These are phyloP conservation scores for Phyllachora maydis DNA, from an alignment of 2,329 filamentous ascomycete genomes.

Conservation along the genomic window DNA sequence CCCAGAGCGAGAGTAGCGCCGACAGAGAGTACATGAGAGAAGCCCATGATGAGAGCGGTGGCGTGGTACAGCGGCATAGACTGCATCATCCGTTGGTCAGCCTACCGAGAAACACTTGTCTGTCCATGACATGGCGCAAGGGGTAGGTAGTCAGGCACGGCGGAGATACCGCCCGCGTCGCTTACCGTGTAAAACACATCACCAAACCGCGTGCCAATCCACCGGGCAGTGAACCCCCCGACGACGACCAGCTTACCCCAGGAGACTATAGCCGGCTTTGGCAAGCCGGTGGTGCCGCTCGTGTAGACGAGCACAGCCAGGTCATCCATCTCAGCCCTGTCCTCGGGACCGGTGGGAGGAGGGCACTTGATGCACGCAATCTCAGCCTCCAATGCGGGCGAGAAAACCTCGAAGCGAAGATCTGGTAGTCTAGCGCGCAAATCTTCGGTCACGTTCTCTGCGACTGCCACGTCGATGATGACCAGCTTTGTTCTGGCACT, in stretches of 20 bases:
- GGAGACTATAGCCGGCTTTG: slow-evolving; percentile 56
- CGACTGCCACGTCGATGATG: slow-evolving; percentile 42
- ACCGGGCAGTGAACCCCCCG: slow-evolving; percentile 27
- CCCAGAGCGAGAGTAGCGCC: slow-evolving; percentile 52
- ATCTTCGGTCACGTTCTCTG: slow-evolving; percentile 30
- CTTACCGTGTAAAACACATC: slow-evolving; percentile 63
- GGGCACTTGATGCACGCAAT: slow-evolving; percentile 25
- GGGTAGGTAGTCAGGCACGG: too few relatives aligned
- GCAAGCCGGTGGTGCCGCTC: slow-evolving; percentile 67
- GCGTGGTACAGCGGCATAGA: slow-evolving; percentile 83
- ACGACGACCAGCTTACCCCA: slow-evolving; percentile 43
- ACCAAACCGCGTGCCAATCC: slow-evolving; percentile 32
- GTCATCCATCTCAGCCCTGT: slow-evolving; percentile 27
- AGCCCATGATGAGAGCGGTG: slow-evolving; percentile 50
- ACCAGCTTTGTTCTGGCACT: slow-evolving; percentile 46
- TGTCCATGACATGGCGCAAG: too few relatives aligned
- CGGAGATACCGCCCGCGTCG: too few relatives aligned
- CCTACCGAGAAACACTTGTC: too few relatives aligned
- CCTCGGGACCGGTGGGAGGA: slow-evolving; percentile 35
- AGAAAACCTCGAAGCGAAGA: slow-evolving; percentile 40
- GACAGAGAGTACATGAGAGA: slow-evolving; percentile 33
- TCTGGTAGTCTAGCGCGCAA: slow-evolving; percentile 24
- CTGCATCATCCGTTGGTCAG: too few relatives aligned
- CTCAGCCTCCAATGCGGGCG: slow-evolving; percentile 30
- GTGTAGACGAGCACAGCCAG: slow-evolving; percentile 68